Evolutionary conservation across 495 filamentous ascomycete species (phyloP).

Genomic region (Aspergillus hancockii): DNA sequence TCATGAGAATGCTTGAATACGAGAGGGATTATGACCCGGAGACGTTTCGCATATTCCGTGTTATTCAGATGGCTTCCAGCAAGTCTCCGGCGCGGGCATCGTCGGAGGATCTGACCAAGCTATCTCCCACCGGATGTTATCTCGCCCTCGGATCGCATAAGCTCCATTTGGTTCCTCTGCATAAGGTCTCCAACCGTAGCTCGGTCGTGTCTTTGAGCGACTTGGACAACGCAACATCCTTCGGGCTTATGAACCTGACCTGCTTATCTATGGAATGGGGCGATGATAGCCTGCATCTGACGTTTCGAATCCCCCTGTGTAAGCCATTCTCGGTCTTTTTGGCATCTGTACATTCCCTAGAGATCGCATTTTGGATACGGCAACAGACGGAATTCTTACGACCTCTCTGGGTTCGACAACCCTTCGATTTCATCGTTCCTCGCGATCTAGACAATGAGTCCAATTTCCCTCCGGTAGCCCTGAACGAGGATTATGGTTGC

Average conservation of each 20-base stretch:
- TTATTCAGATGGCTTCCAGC: conserved; percentile 70
- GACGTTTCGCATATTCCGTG: conserved; percentile 78
- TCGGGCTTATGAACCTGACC: conserved; percentile 76
- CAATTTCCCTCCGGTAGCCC: conserved; percentile 59
- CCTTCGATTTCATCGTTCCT: conserved; percentile 64
- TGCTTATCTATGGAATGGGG: conserved; percentile 64
- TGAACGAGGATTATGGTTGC: conserved; percentile 74
- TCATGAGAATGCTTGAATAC: conserved; percentile 65
- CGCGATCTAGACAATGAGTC: conserved; percentile 60
- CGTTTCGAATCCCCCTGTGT: conserved; percentile 74
- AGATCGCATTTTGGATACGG: conserved; percentile 74
- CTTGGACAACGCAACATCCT: conserved; percentile 51
- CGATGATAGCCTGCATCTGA: conserved; percentile 85
- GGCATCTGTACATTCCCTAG: conserved; percentile 74
- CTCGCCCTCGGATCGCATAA: conserved; percentile 83
- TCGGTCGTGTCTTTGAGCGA: conserved; percentile 56
- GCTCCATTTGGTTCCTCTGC: conserved; percentile 75
- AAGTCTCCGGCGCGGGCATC: conserved; percentile 62
- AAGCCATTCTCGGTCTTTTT: conserved; percentile 66
- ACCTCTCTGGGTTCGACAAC: conserved; percentile 77
- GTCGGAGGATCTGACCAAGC: conserved; percentile 75
- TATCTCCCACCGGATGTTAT: conserved; percentile 74
- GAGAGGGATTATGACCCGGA: conserved; percentile 69
- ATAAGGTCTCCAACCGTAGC: conserved; percentile 57
- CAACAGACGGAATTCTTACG: conserved; percentile 75